Evolutionary conservation across 345 rosid genomes (phyloP), one percentile per base, ranked within the genome.

Genomic region (Melaleuca alternifolia): DNA sequence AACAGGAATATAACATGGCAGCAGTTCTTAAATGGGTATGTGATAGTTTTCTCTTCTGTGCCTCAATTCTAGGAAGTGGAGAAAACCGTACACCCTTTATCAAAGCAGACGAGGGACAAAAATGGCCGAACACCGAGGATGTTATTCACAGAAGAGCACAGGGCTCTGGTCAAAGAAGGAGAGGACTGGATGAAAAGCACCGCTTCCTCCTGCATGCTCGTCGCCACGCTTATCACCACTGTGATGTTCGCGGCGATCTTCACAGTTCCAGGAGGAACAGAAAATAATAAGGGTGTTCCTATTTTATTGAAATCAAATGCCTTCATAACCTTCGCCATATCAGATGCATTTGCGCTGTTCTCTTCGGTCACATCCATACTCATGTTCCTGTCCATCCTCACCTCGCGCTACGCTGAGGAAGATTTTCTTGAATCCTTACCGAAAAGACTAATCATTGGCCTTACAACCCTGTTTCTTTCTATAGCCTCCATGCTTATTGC

Each of bases 141-240:
- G 61, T 77, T 89, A 20, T 90, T 90, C 54, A 37, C 50, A 0
- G 88, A 86, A 65, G 86, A 62, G 41, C 89, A 88, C 16, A 85
- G 85, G 21, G 65, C 56, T 77, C 83, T 90, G 56, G 62, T 84
- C 52, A 54, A 59, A 44, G 91, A 84, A 30, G 92, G 91, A 30
- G 91, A 91, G 85, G 79, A 88, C 16, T 92, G 93, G 95, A 92
- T 93, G 93, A 91, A 91, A 59, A 85, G 56, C 86, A 89, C 92
- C 0, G 91, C 94, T 10, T 85, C 91, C 20, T 90, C 95, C 1
- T 90, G 92, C 62, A 90, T 90, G 88, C 85, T 93, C 0, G 93
- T 91, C 1, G 93, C 93, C 0, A 88, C 92, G 2, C 91, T 93
- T 50, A 90, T 92, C 30, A 90, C 93, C 46, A 91, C 93, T 6